A percentile compares a stretch with the other conserved stretches of the same genome.
These are phyloP conservation scores for Yamadazyma olivae DNA, from an alignment of 805 yeast genomes.

Conservation along the genomic window DNA sequence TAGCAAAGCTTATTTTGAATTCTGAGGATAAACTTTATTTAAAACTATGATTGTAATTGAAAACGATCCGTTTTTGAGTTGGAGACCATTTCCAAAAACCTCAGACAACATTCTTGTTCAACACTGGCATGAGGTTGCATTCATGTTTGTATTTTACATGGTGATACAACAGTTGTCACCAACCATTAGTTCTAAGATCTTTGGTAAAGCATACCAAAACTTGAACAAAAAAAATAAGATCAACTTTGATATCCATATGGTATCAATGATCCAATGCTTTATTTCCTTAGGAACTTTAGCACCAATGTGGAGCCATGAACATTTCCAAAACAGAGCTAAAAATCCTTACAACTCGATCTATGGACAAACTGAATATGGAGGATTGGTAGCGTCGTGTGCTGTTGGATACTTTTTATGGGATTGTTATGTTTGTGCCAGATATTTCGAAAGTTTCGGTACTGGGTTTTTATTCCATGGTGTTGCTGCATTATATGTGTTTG, in stretches of 20 bases:
- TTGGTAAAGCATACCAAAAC: slow-evolving; percentile 54
- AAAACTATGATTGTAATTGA: slow-evolving; percentile 4
- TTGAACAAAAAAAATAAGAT: slow-evolving; percentile 45
- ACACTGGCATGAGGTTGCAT: slow-evolving; percentile 77
- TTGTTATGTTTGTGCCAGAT: slow-evolving; percentile 58
- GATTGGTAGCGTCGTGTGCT: slow-evolving; percentile 68
- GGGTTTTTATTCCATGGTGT: slow-evolving; percentile 82
- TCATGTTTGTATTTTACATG: slow-evolving; percentile 60
- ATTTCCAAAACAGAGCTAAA: slow-evolving; percentile 30
- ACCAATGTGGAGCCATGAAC: slow-evolving; percentile 63
- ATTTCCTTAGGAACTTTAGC: slow-evolving; percentile 56
- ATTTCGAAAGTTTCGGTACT: slow-evolving; percentile 69
- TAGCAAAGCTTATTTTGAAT: no score
- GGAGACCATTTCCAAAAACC: slow-evolving; percentile 45
- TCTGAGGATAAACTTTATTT: no score
- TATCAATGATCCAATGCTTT: slow-evolving; percentile 80
- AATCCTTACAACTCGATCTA: slow-evolving; percentile 46
- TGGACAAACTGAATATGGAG: slow-evolving; percentile 75
- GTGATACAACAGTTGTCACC: slow-evolving; percentile 53
- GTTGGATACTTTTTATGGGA: slow-evolving; percentile 95
- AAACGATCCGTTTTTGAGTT: slow-evolving; percentile 42
- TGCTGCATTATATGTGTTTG: slow-evolving; percentile 76
- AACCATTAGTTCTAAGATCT: slow-evolving; percentile 41
- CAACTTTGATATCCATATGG: slow-evolving; percentile 89
- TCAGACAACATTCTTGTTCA: slow-evolving; percentile 42